phyloP scores from a whole-genome alignment of 2,329 filamentous ascomycete species.

The Phoma sp. region DNA sequence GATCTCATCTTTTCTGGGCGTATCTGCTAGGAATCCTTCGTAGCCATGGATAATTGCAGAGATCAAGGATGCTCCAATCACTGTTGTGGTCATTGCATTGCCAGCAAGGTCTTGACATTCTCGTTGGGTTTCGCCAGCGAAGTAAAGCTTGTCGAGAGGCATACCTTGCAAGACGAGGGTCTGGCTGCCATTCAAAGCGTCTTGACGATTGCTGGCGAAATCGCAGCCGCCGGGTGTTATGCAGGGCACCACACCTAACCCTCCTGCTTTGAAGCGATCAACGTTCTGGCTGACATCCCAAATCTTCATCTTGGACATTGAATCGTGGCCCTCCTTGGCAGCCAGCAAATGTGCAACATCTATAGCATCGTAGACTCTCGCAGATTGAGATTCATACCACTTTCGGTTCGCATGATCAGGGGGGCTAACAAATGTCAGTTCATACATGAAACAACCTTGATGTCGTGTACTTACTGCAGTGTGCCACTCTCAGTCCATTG shows the following conservation, averaged over 20 bases:
- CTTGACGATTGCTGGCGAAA: conserved; percentile 65
- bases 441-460: too few species aligned
- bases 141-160: conserved; percentile 64
- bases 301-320: conserved; percentile 58
- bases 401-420: conserved; percentile 62
- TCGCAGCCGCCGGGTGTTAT: conserved; percentile 70
- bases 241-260: conserved; percentile 70
- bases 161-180: conserved; percentile 71
- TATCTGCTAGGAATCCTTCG: too few species aligned
- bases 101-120: conserved; percentile 74
- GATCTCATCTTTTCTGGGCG: too few species aligned
- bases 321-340: conserved; percentile 59
- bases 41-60: conserved; percentile 59
- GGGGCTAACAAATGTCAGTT: too few species aligned
- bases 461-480: conserved; percentile 44
- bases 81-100: conserved; percentile 79
- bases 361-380: conserved; percentile 69
- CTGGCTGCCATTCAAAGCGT: conserved; percentile 68
- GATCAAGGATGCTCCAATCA: conserved; percentile 69
- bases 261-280: conserved; percentile 63
- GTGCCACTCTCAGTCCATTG: conserved; percentile 63
- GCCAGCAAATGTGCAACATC: conserved; percentile 66
- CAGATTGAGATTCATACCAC: conserved; percentile 59
- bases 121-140: conserved; percentile 64
- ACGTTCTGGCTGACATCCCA: conserved; percentile 77